Evolutionary conservation across 768 basidiomycete genomes (phyloP), one percentile per base, ranked within the genome.

Genomic region (Mycena pura): DNA sequence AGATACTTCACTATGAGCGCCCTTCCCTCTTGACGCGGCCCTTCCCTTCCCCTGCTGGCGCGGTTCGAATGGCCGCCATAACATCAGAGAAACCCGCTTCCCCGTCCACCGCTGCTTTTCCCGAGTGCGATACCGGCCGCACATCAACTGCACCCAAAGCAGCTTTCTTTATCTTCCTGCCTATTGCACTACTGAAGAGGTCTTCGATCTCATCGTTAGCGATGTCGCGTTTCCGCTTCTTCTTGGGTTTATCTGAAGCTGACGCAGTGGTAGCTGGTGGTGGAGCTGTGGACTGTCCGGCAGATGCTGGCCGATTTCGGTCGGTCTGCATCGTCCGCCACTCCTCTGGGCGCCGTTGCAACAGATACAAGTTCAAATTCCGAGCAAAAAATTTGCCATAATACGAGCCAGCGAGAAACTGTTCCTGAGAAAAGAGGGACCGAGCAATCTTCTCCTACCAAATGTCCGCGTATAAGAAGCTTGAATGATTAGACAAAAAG

Each of bases 321-420:
- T 82, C 80, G 3, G 88, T 79, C 70, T 95, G 91, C 65, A 86
- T 70, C 44, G 82, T 83, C 65, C 87, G 86, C 96, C 96, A 99
- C 51, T 94, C 90, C 4, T 92, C 87, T 4, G 93, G 90, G 49
- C 87, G 82, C 43, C 93, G 86, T 65, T 87, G 84, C 6, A 96
- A 82, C 22, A 98, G 76, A 67, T 91, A 83, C 7, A 99, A 73
- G 62, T 92, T 89, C 61, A 96, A 78, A 68, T 86, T 89, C 36
- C 89, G 83, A 24, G 86, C 86, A 65, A 99, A 95, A 79, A 87
- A 97, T 71, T 91, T 92, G 24, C 95, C 96, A 68, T 89, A 96
- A 70, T 84, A 90, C 0, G 92, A 93, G 10, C 80, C 87, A 0
- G 88, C 85, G 14, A 99, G 84, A 17, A 80, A 80, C 29, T 86